Percentiles rank a stretch among this genome's conserved stretches.
These are phyloP conservation scores for Starmerella lactis-condensi DNA, from an alignment of 805 yeast genomes.

Conservation along the genomic window DNA sequence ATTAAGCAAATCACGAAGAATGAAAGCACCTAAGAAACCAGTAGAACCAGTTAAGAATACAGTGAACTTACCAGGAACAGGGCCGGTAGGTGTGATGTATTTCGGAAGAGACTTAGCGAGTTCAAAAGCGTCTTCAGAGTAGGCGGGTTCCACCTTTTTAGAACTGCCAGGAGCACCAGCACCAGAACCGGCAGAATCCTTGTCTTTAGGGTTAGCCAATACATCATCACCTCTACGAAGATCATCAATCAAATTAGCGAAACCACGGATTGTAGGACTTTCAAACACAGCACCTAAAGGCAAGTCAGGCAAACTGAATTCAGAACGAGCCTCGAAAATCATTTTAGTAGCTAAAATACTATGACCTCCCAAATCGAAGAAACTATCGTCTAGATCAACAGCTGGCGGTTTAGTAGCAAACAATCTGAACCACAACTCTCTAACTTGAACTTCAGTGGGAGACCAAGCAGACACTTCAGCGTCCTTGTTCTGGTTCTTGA, in stretches of 20 bases:
- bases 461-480: slow-evolving; percentile 31
- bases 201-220: slow-evolving; percentile 7
- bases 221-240: slow-evolving; percentile 28
- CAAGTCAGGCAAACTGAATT: slow-evolving; percentile 47
- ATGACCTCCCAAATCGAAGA: slow-evolving; percentile 96
- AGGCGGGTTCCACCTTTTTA: slow-evolving; percentile 23
- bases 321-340: slow-evolving; percentile 80
- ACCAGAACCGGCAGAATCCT: slow-evolving; percentile 17
- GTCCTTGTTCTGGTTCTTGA: slow-evolving; percentile 22
- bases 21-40: slow-evolving; percentile 87
- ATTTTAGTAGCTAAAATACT: slow-evolving; percentile 90
- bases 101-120: slow-evolving; percentile 28
- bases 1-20: slow-evolving; percentile 54
- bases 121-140: slow-evolving; percentile 56
- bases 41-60: slow-evolving; percentile 90
- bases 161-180: slow-evolving; percentile 18
- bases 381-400: slow-evolving; percentile 62
- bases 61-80: slow-evolving; percentile 26
- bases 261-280: slow-evolving; percentile 64
- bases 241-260: slow-evolving; percentile 54
- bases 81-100: slow-evolving; percentile 30
- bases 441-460: slow-evolving; percentile 44
- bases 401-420: slow-evolving; percentile 73
- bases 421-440: slow-evolving; percentile 70
- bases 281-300: slow-evolving; percentile 84